Evolutionary conservation across 495 filamentous ascomycete genomes (phyloP).

Genomic region (Aspergillus biplanus): DNA sequence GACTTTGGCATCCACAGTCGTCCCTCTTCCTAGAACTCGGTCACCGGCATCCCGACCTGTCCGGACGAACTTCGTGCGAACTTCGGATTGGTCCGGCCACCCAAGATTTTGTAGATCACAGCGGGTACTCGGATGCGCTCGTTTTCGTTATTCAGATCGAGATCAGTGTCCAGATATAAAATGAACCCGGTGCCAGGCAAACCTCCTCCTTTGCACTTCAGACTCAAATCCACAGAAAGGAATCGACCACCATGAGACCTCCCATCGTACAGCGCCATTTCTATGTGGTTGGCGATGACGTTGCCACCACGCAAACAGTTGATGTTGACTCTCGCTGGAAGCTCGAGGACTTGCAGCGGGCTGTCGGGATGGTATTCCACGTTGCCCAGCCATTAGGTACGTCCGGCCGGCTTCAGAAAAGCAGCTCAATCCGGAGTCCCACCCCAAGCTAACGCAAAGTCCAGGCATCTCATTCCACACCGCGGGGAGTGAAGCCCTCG

Average conservation of each 20-base stretch:
- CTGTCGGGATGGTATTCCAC: conserved; percentile 28
- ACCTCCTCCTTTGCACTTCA: conserved; percentile 4
- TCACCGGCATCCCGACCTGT: conserved; percentile 4
- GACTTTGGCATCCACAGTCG: no score
- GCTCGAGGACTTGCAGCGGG: conserved; percentile 31
- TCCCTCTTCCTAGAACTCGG: no score
- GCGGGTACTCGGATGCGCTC: not conserved
- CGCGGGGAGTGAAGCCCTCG: conserved; percentile 29
- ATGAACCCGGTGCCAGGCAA: not conserved
- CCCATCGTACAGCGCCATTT: conserved; percentile 24
- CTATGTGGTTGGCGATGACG: conserved; percentile 31
- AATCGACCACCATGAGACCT: not conserved
- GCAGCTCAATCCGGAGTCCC: no score
- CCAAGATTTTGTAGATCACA: not conserved
- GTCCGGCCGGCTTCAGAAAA: not conserved
- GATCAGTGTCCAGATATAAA: not conserved
- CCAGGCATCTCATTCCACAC: conserved; percentile 43
- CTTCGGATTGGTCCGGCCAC: conserved; percentile 9
- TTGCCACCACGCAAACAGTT: conserved; percentile 25
- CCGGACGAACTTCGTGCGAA: conserved; percentile 27
- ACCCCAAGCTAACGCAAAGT: not conserved
- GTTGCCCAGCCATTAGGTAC: conserved; percentile 29
- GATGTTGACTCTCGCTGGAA: conserved; percentile 29
- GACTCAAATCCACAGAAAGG: not conserved
- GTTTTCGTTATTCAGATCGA: not conserved